Evolutionary conservation across 495 filamentous ascomycete genomes (phyloP).

Genomic region (Entonaema liquescens): DNA sequence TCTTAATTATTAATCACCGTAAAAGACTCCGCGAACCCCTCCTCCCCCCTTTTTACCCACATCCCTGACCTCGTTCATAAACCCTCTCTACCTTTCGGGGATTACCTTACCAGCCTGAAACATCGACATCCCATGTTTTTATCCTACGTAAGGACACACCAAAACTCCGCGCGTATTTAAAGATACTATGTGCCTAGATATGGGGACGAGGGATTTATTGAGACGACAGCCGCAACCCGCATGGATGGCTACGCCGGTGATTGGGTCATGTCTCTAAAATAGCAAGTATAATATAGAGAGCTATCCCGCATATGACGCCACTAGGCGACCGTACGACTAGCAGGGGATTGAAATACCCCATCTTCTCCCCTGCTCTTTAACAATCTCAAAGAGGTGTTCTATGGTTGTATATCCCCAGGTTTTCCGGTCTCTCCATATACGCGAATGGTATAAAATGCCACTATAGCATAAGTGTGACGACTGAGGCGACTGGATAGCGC

Average conservation of each 20-base stretch:
- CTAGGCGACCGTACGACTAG: constrained; percentile 33
- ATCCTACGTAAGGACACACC: constrained; percentile 14
- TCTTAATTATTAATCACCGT: constrained; percentile 3
- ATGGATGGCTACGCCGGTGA: constrained; percentile 35
- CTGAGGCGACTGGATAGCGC: constrained; percentile 34
- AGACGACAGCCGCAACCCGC: constrained; percentile 39
- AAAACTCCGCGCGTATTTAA: constrained; percentile 17
- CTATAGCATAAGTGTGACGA: constrained; percentile 29
- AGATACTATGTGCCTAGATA: not conserved
- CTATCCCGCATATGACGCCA: constrained; percentile 36
- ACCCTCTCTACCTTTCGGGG: constrained; percentile 21
- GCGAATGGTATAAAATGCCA: constrained; percentile 25
- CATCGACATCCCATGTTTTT: constrained; percentile 39
- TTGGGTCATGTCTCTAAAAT: constrained; percentile 20
- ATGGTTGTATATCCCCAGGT: constrained; percentile 30
- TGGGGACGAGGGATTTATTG: constrained; percentile 39
- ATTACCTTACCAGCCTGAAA: constrained; percentile 29
- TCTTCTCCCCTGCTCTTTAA: constrained; percentile 5
- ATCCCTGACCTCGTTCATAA: not conserved
- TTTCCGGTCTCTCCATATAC: constrained; percentile 35
- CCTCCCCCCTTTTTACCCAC: not conserved
- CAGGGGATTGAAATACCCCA: constrained; percentile 20
- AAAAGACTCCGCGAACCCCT: not conserved
- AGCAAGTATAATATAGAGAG: constrained; percentile 15
- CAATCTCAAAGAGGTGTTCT: constrained; percentile 16